Base-by-base conservation (phyloP, 306 rosid species). In the Styphnolobium japonicum region DNA sequence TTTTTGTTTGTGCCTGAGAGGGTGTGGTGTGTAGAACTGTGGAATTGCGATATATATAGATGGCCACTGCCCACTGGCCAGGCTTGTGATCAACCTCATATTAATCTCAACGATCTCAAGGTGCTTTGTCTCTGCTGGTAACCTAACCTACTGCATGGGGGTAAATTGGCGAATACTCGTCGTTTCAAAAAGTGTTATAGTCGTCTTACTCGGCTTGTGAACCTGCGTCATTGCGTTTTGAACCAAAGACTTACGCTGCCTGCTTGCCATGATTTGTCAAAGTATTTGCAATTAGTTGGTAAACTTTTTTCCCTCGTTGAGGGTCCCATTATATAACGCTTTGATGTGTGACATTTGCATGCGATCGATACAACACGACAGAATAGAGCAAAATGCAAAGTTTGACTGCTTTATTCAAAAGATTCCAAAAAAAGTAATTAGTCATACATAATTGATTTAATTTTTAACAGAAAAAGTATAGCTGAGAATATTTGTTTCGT, bases 21-120 rank as follows among this genome's bases (percentile, higher is more conserved):
- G 8, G 66, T 37, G 25, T 51, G 33, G 51, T 71, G 56, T 23
- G 6, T 58, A 29, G 31, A 34, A 71, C 43, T 57, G 39, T 33
- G 56, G 56, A 80, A 71, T 63, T 46, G 33, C 1, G 29, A 49
- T 78, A 34, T 83, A 21, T 78, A 78, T 63, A 63, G 4, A 22
- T 12, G 46, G 40, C 18, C 76, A 45, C 21, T 73, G 18, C 0
- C 67, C 49, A 60, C 34, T 10, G 22, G 16, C 51, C 45, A 33
- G n/a, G 9, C 56, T 81, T 67, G 46, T n/a, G n/a, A n/a, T 81
- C 55, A 74, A 67, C 5, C n/a, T 53, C 6, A 39, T 60, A 22
- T 73, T 16, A 48, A 42, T 18, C 23, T n/a, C n/a, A n/a, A n/a
- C n/a, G 72, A 73, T 76, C 71, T 82, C 85, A 76, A 76, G 86